Percentiles rank a stretch among this genome's conserved stretches.
These are phyloP conservation scores for Prunus dulcis DNA, from an alignment of 306 rosid genomes.

Conservation along the genomic window DNA sequence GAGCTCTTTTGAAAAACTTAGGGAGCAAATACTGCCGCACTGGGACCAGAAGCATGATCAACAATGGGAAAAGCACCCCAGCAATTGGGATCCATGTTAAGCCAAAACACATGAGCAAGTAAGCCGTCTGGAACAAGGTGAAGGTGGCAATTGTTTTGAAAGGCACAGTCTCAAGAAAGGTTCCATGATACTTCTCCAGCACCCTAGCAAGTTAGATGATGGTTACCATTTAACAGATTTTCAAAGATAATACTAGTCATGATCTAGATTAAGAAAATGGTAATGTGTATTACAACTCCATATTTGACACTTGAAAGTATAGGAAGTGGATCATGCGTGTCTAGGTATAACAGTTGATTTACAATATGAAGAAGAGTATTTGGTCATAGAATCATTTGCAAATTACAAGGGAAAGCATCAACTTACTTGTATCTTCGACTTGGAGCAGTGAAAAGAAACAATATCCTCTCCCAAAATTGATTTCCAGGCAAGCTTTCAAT, in stretches of 20 bases:
- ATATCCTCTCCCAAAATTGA: slow-evolving; percentile 94
- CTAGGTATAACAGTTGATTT: not conserved
- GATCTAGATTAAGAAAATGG: slow-evolving; percentile 5
- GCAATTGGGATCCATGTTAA: slow-evolving; percentile 96
- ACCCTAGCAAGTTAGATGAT: slow-evolving; percentile 45
- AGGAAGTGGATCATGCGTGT: no score
- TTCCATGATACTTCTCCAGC: slow-evolving; percentile 76
- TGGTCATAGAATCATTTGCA: slow-evolving; percentile 4
- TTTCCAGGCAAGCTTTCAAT: slow-evolving; percentile 98
- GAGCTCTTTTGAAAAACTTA: slow-evolving; percentile 72
- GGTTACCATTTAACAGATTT: not conserved
- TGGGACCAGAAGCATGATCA: slow-evolving; percentile 98
- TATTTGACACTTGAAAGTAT: no score
- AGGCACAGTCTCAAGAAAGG: slow-evolving; percentile 82
- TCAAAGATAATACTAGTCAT: not conserved
- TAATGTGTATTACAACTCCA: not conserved
- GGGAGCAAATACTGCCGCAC: slow-evolving; percentile 85
- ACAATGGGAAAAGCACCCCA: slow-evolving; percentile 86
- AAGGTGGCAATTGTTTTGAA: slow-evolving; percentile 72
- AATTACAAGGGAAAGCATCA: slow-evolving; percentile 4
- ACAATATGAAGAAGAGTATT: not conserved
- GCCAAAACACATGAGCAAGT: slow-evolving; percentile 88
- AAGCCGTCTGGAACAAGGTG: slow-evolving; percentile 83
- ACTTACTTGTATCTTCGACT: slow-evolving; percentile 91
- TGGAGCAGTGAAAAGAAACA: slow-evolving; percentile 89